Percentiles rank a stretch among this genome's conserved stretches.
Conservation (phyloP, 2,329 filamentous ascomycete genomes). For the Verticillium klebahnii region DNA sequence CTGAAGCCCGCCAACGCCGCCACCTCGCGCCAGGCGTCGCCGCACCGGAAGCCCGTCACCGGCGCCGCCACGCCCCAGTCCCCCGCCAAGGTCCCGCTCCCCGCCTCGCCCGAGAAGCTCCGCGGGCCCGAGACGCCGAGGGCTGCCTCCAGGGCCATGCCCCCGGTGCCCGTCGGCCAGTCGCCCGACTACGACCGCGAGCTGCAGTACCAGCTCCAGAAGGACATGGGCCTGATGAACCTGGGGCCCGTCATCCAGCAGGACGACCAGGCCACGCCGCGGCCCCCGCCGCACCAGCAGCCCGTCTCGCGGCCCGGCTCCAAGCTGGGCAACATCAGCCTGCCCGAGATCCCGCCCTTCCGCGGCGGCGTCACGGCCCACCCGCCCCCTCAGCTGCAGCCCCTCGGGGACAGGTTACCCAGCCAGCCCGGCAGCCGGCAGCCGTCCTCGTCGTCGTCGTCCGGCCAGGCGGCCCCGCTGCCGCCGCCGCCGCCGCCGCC, state of each 20-base stretch:
- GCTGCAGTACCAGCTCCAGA: conserved; percentile 58
- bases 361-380: conserved; percentile 24
- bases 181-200: conserved; percentile 58
- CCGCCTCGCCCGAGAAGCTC: conserved; percentile 51
- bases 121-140: conserved; percentile 40
- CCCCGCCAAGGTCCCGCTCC: conserved; percentile 57
- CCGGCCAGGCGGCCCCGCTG: conserved; percentile 9
- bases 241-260: conserved; percentile 33
- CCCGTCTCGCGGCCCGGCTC: conserved; percentile 29
- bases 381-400: conserved; percentile 14
- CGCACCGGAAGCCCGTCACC: conserved; percentile 52
- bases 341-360: conserved; percentile 54
- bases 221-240: conserved; percentile 55
- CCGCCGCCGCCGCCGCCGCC: background rate
- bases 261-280: conserved; percentile 9
- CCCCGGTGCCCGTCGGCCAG: conserved; percentile 39
- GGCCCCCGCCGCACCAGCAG: conserved; percentile 10
- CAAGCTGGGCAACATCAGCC: conserved; percentile 33
- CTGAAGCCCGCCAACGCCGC: conserved; percentile 45
- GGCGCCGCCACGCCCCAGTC: conserved; percentile 32
- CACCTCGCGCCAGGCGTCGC: conserved; percentile 54
- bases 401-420: conserved; percentile 17
- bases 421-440: conserved; percentile 13
- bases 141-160: conserved; percentile 38
- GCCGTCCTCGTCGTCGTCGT: conserved; percentile 13